These are phyloP conservation scores for Lodderomyces parapsilosis DNA, from an alignment of 1,139 yeast species.

Conservation along the genomic window DNA sequence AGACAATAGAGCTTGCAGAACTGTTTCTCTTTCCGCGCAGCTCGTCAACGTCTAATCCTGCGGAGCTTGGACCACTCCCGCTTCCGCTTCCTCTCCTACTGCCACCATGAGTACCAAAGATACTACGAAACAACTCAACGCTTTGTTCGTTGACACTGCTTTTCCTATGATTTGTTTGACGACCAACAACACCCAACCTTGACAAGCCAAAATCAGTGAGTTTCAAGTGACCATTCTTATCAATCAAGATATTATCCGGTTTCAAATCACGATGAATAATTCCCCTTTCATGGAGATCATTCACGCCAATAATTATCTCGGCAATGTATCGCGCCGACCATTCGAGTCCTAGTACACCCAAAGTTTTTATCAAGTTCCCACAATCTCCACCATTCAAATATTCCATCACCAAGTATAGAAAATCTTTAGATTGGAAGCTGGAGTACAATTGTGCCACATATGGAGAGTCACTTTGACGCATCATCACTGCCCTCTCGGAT, in stretches of 20 bases:
- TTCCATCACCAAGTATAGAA: slow-evolving; percentile 92
- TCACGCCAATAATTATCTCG: slow-evolving; percentile 87
- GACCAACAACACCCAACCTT: slow-evolving; percentile 81
- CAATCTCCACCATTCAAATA: slow-evolving; percentile 95
- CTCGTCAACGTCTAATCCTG: slow-evolving; percentile 4
- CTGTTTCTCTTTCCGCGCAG: slow-evolving; percentile 29
- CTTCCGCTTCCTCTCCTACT: slow-evolving; percentile 3
- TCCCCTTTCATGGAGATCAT: slow-evolving; percentile 83
- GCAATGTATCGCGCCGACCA: slow-evolving; percentile 90
- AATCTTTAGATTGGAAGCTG: slow-evolving; percentile 87
- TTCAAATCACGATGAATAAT: slow-evolving; percentile 93
- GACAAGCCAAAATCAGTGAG: slow-evolving; percentile 94
- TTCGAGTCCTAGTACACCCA: slow-evolving; percentile 78
- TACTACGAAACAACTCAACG: slow-evolving; percentile 40
- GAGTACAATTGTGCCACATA: slow-evolving; percentile 89
- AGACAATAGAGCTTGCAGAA: slow-evolving; percentile 49
- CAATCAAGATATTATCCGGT: slow-evolving; percentile 91
- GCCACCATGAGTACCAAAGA: slow-evolving; percentile 15
- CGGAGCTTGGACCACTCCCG: slow-evolving; percentile 12
- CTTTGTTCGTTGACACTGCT: slow-evolving; percentile 48
- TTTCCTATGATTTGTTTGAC: slow-evolving; percentile 58
- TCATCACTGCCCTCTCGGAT: slow-evolving; percentile 95
- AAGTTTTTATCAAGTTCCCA: slow-evolving; percentile 76
- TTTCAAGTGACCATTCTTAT: slow-evolving; percentile 82
- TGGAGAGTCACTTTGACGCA: slow-evolving; percentile 93